Evolutionary conservation across 2,329 filamentous ascomycete species (phyloP), one percentile per base, ranked within the genome.

Genomic region (Paecilomyces dactylethromorphus): DNA sequence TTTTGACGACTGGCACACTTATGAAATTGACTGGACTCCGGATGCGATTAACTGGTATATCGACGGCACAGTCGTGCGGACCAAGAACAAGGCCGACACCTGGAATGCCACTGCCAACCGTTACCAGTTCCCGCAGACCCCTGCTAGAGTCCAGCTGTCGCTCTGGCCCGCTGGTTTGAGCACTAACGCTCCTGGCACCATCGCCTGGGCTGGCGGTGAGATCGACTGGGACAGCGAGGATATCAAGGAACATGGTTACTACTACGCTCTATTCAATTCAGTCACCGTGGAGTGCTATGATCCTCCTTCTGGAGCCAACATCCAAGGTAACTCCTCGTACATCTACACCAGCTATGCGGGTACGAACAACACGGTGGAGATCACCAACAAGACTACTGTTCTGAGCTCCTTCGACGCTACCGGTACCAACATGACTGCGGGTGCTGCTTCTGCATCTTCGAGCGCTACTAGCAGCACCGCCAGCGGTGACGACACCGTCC

Each of bases 11-110:
- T 91, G 82, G 74, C 94, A 99, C 80, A 88, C 88, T 45, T 99
- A 97, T 78, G 91, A 93, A 72, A 89, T 99, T 69, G 87, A 91
- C 73, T 99, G 94, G 94, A 89, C 87, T 2, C 90, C 91, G 12
- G 93, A 97, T 64, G 77, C 83, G 63, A 87, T 97, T 64, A 88
- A 86, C 59, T 99, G 94, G 94, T 83, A 85, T 60, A 83, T 99
- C 54, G 92, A 99, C 71, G 93, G 91, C 70, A 79, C 88, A 57
- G 81, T 87, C 29, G 84, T 88, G 63, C 91, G 94, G 61, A 88
- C 84, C 24, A 81, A 91, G 73, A 82, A 92, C 72, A 87, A 88
- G 71, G 81, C 83, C 15, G 85, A 91, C 39, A 97, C 94, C 12
- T 97, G 88, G 86, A 97, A 99, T 78, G 78, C 81, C 12, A 95